Conservation (phyloP, 2,329 filamentous ascomycete genomes). For the Ceratocystis cubensis region DNA sequence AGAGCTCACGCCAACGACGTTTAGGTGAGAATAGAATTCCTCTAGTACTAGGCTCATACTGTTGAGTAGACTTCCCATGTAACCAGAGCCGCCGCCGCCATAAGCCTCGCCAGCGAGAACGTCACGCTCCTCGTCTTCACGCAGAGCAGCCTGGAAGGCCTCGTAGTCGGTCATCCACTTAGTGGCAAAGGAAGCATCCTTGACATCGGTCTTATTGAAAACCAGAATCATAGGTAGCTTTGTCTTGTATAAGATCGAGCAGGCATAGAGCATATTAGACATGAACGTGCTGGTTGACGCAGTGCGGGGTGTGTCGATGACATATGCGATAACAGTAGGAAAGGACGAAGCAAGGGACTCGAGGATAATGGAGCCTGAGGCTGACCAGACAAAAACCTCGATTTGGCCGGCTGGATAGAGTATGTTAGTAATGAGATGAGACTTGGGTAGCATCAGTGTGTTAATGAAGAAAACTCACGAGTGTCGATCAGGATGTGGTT, state of each 20-base stretch:
- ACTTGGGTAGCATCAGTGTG: not conserved
- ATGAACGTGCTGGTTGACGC: constrained; percentile 94
- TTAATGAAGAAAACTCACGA: constrained; percentile 30
- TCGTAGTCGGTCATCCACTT: constrained; percentile 99
- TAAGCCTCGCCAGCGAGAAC: constrained; percentile 62
- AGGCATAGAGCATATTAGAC: constrained; percentile 99
- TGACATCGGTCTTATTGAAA: constrained; percentile 97
- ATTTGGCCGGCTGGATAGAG: constrained; percentile 63
- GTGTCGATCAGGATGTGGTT: constrained; percentile 88
- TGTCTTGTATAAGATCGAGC: constrained; percentile 96
- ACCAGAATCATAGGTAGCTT: constrained; percentile 97
- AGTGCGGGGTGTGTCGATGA: constrained; percentile 92
- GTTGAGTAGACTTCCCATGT: constrained; percentile 91
- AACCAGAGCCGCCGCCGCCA: constrained; percentile 66
- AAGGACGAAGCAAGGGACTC: constrained; percentile 88
- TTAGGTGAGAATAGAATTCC: constrained; percentile 91
- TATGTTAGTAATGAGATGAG: not conserved
- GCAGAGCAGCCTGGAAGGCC: constrained; percentile 76
- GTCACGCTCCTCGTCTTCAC: constrained; percentile 65
- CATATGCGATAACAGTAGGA: constrained; percentile 91
- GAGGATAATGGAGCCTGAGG: constrained; percentile 83
- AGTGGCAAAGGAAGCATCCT: constrained; percentile 80
- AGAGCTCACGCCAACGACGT: constrained; percentile 82
- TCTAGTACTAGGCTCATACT: constrained; percentile 97
- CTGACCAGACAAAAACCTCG: constrained; percentile 97